A percentile compares a stretch with the other conserved stretches of the same genome.
Conservation (phyloP, 1,284 basidiomycete species). For the Trichosporon faecale region DNA sequence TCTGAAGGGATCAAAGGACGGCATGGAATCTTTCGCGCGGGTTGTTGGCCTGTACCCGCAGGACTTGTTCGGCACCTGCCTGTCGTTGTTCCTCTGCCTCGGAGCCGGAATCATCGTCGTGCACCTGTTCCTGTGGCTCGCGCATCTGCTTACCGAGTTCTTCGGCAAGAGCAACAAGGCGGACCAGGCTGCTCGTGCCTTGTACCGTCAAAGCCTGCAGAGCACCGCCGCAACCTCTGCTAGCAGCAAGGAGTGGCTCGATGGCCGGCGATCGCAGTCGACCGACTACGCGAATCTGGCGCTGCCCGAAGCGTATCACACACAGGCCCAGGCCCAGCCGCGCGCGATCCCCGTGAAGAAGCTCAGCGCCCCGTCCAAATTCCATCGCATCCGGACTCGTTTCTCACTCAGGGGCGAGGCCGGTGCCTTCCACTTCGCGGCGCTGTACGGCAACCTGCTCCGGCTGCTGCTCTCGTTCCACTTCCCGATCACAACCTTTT, state of each 20-base stretch:
- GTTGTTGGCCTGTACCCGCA: slow-evolving; percentile 73
- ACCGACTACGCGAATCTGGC: slow-evolving; percentile 16
- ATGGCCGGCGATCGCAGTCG: slow-evolving; percentile 5
- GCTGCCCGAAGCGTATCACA: slow-evolving; percentile 10
- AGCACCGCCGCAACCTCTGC: slow-evolving; percentile 10
- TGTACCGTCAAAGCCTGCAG: slow-evolving; percentile 3
- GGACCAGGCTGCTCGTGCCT: not conserved
- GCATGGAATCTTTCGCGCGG: slow-evolving; percentile 74
- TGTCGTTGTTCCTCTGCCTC: slow-evolving; percentile 77
- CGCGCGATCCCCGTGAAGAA: slow-evolving; percentile 8
- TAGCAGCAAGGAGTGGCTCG: slow-evolving; percentile 25
- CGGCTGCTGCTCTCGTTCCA: slow-evolving; percentile 88
- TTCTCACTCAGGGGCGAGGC: slow-evolving; percentile 51
- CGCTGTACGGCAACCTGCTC: slow-evolving; percentile 72
- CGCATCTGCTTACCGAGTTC: slow-evolving; percentile 57
- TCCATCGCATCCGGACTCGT: slow-evolving; percentile 44
- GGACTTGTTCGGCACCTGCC: slow-evolving; percentile 80
- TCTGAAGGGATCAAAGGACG: slow-evolving; percentile 47
- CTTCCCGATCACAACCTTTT: slow-evolving; percentile 87
- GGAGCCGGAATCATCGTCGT: slow-evolving; percentile 67
- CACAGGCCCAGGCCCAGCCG: not conserved
- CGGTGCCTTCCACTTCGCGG: slow-evolving; percentile 52
- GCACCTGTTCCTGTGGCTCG: slow-evolving; percentile 67
- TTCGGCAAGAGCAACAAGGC: slow-evolving; percentile 6
- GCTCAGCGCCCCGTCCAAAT: slow-evolving; percentile 17